A percentile compares a stretch with the other conserved stretches of the same genome.
Evolutionary conservation across 805 yeast genomes (phyloP).

Genomic region (Citeromyces nyonsensis): DNA sequence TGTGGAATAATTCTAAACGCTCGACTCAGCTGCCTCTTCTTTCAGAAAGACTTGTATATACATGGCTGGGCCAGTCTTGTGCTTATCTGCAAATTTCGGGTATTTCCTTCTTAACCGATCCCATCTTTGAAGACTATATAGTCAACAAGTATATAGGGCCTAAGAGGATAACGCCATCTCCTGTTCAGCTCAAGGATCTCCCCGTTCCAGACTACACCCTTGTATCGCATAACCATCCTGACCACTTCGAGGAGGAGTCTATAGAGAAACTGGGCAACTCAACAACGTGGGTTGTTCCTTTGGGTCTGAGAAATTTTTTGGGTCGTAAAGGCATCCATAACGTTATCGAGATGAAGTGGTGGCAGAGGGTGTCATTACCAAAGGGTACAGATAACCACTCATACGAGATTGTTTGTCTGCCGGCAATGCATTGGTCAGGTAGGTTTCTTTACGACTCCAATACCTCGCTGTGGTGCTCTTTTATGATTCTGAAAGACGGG

Average conservation of each 20-base stretch:
- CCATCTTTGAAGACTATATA: slow-evolving; percentile 54
- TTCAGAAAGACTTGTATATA: slow-evolving; percentile 39
- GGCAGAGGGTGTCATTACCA: slow-evolving; percentile 47
- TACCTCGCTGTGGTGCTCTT: slow-evolving; percentile 80
- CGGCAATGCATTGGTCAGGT: slow-evolving; percentile 97
- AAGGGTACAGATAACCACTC: background rate
- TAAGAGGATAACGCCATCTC: slow-evolving; percentile 65
- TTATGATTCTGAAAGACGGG: slow-evolving; percentile 48
- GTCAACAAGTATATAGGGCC: slow-evolving; percentile 63
- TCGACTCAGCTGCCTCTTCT: slow-evolving; percentile 16
- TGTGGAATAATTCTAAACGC: slow-evolving; percentile 10
- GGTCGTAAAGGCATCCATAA: slow-evolving; percentile 42
- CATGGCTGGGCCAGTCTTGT: slow-evolving; percentile 94
- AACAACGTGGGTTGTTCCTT: slow-evolving; percentile 76
- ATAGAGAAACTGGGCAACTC: slow-evolving; percentile 39
- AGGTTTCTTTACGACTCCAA: slow-evolving; percentile 70
- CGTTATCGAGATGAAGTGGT: slow-evolving; percentile 79
- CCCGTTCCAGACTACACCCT: slow-evolving; percentile 58
- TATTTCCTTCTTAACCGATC: slow-evolving; percentile 74
- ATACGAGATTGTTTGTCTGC: slow-evolving; percentile 77
- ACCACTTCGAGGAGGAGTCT: slow-evolving; percentile 65
- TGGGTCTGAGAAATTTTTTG: slow-evolving; percentile 53
- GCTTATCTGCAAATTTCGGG: slow-evolving; percentile 56
- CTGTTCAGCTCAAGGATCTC: slow-evolving; percentile 46
- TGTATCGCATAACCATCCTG: slow-evolving; percentile 93